A percentile compares a stretch with the other conserved stretches of the same genome.
phyloP scores from a whole-genome alignment of 2,329 filamentous ascomycete genomes.

The Diaporthe eres region DNA sequence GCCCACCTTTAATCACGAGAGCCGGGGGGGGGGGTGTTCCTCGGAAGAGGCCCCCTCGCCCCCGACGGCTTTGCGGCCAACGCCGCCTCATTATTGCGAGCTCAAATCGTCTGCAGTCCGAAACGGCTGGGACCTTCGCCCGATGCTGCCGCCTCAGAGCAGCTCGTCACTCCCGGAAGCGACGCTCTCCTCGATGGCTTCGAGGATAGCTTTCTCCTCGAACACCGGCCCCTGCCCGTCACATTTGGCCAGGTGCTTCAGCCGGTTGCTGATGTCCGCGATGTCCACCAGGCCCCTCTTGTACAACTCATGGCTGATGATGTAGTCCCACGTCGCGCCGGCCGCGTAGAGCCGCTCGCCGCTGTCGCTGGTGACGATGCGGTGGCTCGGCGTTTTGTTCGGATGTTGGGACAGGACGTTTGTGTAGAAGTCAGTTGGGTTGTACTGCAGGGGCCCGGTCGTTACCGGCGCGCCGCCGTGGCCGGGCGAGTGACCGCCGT shows the following conservation, averaged over 20 bases:
- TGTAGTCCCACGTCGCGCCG: slow-evolving; percentile 89
- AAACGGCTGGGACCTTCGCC: neutral
- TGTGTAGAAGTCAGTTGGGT: slow-evolving; percentile 79
- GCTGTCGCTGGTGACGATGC: slow-evolving; percentile 75
- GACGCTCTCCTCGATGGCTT: slow-evolving; percentile 84
- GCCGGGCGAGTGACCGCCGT: slow-evolving; percentile 56
- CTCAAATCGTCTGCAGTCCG: neutral
- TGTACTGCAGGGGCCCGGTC: slow-evolving; percentile 79
- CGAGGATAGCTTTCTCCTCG: slow-evolving; percentile 79
- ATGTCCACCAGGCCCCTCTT: slow-evolving; percentile 85
- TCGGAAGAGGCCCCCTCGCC: neutral
- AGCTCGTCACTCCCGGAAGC: slow-evolving; percentile 85
- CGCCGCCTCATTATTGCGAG: neutral
- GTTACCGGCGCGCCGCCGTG: slow-evolving; percentile 62
- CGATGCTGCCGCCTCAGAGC: slow-evolving; percentile 50
- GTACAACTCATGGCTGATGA: slow-evolving; percentile 84
- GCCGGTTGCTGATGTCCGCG: slow-evolving; percentile 81
- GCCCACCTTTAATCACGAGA: neutral
- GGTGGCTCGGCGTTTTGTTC: slow-evolving; percentile 76
- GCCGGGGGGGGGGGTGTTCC: no score
- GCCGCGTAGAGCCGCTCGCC: slow-evolving; percentile 81
- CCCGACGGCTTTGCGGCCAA: neutral
- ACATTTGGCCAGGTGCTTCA: slow-evolving; percentile 83
- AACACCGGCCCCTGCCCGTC: slow-evolving; percentile 93
- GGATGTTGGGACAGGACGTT: slow-evolving; percentile 72